phyloP scores from a whole-genome alignment of 2,329 filamentous ascomycete species.

The Fusarium sp. region DNA sequence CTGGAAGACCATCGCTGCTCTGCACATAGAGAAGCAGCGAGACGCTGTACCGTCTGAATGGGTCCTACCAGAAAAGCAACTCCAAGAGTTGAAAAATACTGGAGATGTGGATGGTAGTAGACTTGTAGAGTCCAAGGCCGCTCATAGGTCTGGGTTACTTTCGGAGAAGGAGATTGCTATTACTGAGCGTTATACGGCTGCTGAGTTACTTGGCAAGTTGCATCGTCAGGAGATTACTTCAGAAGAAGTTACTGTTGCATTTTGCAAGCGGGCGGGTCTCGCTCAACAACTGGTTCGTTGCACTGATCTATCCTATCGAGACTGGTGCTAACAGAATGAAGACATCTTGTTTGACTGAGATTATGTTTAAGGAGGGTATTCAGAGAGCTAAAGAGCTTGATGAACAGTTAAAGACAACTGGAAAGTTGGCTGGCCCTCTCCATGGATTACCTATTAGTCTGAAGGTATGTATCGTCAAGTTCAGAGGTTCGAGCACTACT shows the following conservation, averaged over 20 bases:
- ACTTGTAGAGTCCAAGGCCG: constrained; percentile 25
- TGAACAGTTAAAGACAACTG: constrained; percentile 33
- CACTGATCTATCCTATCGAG: accelerated
- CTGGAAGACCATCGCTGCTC: constrained; percentile 35
- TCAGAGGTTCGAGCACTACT: accelerated
- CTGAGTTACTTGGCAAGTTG: constrained; percentile 23
- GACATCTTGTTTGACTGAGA: constrained; percentile 38
- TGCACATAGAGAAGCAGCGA: constrained; percentile 31
- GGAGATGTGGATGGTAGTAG: constrained; percentile 1
- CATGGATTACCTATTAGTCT: constrained; percentile 40
- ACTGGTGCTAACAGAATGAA: background rate
- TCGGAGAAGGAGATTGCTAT: constrained; percentile 20
- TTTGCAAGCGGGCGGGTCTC: constrained; percentile 38
- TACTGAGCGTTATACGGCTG: constrained; percentile 28
- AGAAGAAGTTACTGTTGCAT: constrained; percentile 35
- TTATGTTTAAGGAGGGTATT: constrained; percentile 33
- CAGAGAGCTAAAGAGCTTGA: constrained; percentile 28
- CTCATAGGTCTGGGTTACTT: constrained; percentile 24
- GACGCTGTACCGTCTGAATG: constrained; percentile 27
- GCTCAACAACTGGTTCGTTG: constrained; percentile 35
- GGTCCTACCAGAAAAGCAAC: constrained; percentile 11
- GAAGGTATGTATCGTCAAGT: constrained; percentile 7
- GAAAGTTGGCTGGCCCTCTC: constrained; percentile 33
- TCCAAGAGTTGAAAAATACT: constrained; percentile 1
- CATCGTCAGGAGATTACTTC: constrained; percentile 22